Evolutionary conservation across 2,329 filamentous ascomycete genomes (phyloP).

Genomic region (Colletotrichum costaricense): DNA sequence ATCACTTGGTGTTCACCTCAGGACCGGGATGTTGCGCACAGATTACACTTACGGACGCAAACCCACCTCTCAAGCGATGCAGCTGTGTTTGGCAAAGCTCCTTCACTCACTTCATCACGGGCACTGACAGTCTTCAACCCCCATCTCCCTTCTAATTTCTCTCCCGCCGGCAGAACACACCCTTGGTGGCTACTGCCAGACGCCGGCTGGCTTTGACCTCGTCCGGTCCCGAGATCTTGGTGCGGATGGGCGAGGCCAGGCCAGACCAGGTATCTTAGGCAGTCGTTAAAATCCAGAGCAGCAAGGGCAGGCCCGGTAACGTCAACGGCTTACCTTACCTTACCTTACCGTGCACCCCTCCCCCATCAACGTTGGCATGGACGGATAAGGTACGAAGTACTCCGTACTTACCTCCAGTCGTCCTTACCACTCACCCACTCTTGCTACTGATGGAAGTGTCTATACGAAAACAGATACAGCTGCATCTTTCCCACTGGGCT

Average conservation of each 20-base stretch:
- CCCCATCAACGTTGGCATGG: neutral
- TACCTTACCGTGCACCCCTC: neutral
- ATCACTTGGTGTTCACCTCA: neutral
- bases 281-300: slow-evolving; percentile 4
- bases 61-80: neutral
- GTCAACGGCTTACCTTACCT: neutral
- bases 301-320: neutral
- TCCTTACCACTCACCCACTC: too few relatives aligned
- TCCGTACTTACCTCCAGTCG: too few relatives aligned
- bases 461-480: neutral
- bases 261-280: neutral
- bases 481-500: neutral
- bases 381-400: too few relatives aligned
- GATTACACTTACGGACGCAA: neutral
- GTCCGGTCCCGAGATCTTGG: neutral
- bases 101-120: too few relatives aligned
- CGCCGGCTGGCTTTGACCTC: neutral
- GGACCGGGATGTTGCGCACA: neutral
- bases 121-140: neutral
- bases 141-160: neutral
- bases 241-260: neutral
- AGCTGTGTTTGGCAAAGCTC: neutral
- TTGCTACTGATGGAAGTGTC: neutral
- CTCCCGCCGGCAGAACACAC: neutral
- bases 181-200: neutral